phyloP scores from a whole-genome alignment of 371 early-diverging fungal species.

The Mortierella sp. region DNA sequence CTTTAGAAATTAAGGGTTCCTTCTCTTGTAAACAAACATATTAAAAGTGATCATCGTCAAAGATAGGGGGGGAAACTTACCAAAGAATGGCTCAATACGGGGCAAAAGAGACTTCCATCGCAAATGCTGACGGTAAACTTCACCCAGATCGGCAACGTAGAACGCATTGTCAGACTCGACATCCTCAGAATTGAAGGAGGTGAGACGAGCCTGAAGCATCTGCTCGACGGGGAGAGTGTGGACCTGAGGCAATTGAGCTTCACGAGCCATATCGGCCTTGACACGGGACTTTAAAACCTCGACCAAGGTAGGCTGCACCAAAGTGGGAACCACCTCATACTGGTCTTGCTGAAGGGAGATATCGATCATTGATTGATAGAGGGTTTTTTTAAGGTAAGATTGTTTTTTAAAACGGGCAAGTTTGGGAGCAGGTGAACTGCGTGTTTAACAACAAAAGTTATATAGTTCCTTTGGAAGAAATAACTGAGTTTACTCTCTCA shows the following conservation, averaged over 20 bases:
- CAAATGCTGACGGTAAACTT: slow-evolving; percentile 86
- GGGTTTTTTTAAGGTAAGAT: background rate
- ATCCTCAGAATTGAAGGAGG: slow-evolving; percentile 63
- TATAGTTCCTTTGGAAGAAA: background rate
- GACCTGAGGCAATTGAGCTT: slow-evolving; percentile 46
- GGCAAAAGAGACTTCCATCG: slow-evolving; percentile 89
- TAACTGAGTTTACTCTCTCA: slow-evolving; percentile 33
- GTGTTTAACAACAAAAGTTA: no score
- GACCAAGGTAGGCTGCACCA: slow-evolving; percentile 57
- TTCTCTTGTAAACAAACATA: slow-evolving; percentile 1
- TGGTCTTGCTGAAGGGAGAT: slow-evolving; percentile 57
- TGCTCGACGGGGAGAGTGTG: slow-evolving; percentile 54
- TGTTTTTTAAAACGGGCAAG: slow-evolving; percentile 15
- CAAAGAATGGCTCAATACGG: slow-evolving; percentile 95
- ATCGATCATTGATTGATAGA: slow-evolving; percentile 47
- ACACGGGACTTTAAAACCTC: slow-evolving; percentile 56
- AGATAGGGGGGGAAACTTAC: slow-evolving; percentile 61
- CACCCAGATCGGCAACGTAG: slow-evolving; percentile 93
- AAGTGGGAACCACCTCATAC: slow-evolving; percentile 56
- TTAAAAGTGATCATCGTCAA: background rate
- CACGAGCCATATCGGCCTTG: slow-evolving; percentile 53
- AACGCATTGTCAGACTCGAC: slow-evolving; percentile 89
- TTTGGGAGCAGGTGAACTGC: no score
- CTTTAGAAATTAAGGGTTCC: background rate
- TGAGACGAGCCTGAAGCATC: slow-evolving; percentile 53